Conservation (phyloP, 176 grass and related monocot species). For the Areca catechu region DNA sequence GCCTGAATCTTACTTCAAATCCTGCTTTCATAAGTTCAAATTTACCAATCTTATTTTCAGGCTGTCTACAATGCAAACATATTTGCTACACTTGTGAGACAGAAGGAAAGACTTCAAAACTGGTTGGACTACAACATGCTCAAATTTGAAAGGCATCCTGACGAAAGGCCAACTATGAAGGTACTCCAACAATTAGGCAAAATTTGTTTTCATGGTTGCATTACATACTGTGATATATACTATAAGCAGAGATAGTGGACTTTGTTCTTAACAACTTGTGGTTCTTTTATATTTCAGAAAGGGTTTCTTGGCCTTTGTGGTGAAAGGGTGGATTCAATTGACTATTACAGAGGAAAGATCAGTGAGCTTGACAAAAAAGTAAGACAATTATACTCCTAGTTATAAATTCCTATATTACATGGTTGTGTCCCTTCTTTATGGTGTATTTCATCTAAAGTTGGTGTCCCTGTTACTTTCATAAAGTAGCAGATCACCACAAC, state of each 20-base stretch:
- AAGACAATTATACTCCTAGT: not conserved
- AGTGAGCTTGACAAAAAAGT: slow-evolving; percentile 61
- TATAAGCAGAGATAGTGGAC: too few species aligned
- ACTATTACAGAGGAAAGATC: slow-evolving; percentile 54
- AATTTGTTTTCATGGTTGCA: too few species aligned
- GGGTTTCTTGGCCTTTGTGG: slow-evolving; percentile 78
- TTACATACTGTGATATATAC: too few species aligned
- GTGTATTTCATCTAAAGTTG: too few species aligned
- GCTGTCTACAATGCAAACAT: slow-evolving; percentile 95
- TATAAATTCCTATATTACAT: not conserved
- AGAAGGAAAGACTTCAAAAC: slow-evolving; percentile 75
- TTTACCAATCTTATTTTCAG: slow-evolving; percentile 29
- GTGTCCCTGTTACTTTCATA: too few species aligned
- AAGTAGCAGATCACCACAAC: too few species aligned
- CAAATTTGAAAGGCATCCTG: slow-evolving; percentile 84
- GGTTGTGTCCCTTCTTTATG: too few species aligned
- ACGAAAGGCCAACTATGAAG: slow-evolving; percentile 55
- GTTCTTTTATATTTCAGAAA: slow-evolving; percentile 38
- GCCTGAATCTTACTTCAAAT: too few species aligned
- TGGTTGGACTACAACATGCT: slow-evolving; percentile 90
- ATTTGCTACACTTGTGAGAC: slow-evolving; percentile 68
- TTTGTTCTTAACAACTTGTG: not conserved
- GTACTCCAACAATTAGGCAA: slow-evolving; percentile 19
- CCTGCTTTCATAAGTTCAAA: too few species aligned
- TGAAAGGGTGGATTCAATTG: slow-evolving; percentile 55